Evolutionary conservation across 331 rosid genomes (phyloP), one percentile per base, ranked within the genome.

Genomic region (Acacia pycnantha): DNA sequence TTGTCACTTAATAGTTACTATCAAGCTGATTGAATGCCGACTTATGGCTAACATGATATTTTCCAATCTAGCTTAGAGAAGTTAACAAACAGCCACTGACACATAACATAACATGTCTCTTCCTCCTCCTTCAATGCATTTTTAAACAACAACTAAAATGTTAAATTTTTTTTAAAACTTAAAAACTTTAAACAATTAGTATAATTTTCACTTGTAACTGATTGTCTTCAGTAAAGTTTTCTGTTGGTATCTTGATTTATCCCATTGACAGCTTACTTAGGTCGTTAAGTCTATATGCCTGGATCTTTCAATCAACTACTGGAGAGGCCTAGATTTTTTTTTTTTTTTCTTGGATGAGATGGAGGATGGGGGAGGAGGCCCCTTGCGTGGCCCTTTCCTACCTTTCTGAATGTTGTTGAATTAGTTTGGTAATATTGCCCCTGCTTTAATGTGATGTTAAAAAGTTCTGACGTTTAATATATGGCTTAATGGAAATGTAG

Each of bases 401-500:
- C 64, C 70, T 80, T 54, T 61, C 47, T 26, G 56, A 37, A 67
- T 67, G 44, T 54, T 22, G 41, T 71, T 76, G 68, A 33, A 21
- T 46, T 72, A 21, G 56, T 31, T 43, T 54, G 35, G 64, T 46
- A 62, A 61, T 46, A 67, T 82, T 22, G 8, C 51, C 56, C 15
- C 68, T 76, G 73, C 77, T 80, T 77, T 62, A 79, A 22, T 71
- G 48, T 51, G 35, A 26, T 73, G 44, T 70, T 44, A 24, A 24
- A 44, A 73, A 48, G 47, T 84, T 29, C n/a, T 91, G 83, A 85
- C 41, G 6, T 76, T 66, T 61, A 56, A 59, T 85, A 40, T 48
- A 81, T 62, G 84, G 81, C 40, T 24, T 14, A 24, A 44, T 71
- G 41, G 58, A 71, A 80, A 51, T 88, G 86, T 87, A 96, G 99